Conservation (phyloP, 805 yeast genomes). For the Yamadazyma scolyti region DNA sequence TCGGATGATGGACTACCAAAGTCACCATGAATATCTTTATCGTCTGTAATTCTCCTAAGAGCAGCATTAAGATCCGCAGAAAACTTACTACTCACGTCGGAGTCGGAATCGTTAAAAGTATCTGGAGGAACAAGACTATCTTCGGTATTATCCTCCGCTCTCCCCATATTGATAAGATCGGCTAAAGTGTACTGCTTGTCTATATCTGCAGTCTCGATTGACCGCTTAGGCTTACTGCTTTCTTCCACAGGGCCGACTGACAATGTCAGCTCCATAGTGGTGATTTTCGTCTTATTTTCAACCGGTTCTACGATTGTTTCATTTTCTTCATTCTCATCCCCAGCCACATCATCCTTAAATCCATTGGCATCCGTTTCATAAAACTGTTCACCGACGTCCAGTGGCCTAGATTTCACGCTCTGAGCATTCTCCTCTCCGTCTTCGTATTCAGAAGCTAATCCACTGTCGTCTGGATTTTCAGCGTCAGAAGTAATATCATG, state of each 20-base stretch:
- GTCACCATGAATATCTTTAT: slow-evolving; percentile 1
- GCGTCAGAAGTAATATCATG: slow-evolving; percentile 7
- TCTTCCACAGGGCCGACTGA: too few relatives aligned
- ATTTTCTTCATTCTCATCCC: not conserved
- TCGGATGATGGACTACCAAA: not conserved
- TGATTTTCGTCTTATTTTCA: slow-evolving; percentile 2
- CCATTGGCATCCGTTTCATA: slow-evolving; percentile 1
- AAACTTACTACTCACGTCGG: slow-evolving; percentile 10
- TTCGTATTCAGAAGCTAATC: slow-evolving; percentile 3
- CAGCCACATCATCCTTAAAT: not conserved
- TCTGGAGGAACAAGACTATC: slow-evolving; percentile 8
- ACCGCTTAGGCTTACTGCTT: too few relatives aligned
- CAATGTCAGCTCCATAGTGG: too few relatives aligned
- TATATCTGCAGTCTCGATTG: too few relatives aligned
- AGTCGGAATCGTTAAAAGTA: slow-evolving; percentile 5
- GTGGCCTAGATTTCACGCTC: slow-evolving; percentile 8
- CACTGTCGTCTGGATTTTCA: slow-evolving; percentile 7
- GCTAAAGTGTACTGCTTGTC: slow-evolving; percentile 6
- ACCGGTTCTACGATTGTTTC: not conserved
- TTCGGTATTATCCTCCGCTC: slow-evolving; percentile 6
- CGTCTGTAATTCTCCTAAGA: slow-evolving; percentile 9
- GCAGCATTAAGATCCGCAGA: slow-evolving; percentile 14
- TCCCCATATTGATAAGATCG: slow-evolving; percentile 9
- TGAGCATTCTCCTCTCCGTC: slow-evolving; percentile 7
- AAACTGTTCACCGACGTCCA: slow-evolving; percentile 5